Evolutionary conservation across 2,329 filamentous ascomycete species (phyloP).

Genomic region (Thelonectria rubi): DNA sequence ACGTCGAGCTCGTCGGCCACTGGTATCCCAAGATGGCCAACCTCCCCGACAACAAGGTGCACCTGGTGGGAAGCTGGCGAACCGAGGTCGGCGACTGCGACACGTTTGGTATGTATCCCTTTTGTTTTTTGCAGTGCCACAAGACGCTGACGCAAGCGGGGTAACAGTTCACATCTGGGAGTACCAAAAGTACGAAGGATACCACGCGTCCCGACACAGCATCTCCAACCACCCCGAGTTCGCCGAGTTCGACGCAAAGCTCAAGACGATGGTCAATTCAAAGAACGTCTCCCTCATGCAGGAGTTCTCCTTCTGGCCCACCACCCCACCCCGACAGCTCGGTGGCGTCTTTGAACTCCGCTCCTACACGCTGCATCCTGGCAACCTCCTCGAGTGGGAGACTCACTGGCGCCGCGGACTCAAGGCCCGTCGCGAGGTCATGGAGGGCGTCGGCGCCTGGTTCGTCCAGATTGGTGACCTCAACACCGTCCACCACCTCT

Average conservation of each 20-base stretch:
- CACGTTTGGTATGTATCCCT: slow-evolving; percentile 80
- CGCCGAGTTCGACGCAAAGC: slow-evolving; percentile 81
- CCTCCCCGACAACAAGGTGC: slow-evolving; percentile 88
- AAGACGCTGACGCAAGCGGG: slow-evolving; percentile 25
- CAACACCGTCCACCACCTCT: slow-evolving; percentile 97
- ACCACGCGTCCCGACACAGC: slow-evolving; percentile 88
- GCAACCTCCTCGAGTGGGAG: slow-evolving; percentile 98
- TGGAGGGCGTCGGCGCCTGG: slow-evolving; percentile 98
- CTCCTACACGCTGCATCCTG: slow-evolving; percentile 95
- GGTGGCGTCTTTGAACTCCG: slow-evolving; percentile 95
- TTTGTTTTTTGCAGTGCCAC: background rate
- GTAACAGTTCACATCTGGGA: slow-evolving; percentile 96
- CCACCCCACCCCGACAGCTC: slow-evolving; percentile 85
- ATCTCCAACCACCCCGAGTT: slow-evolving; percentile 88
- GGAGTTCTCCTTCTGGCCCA: slow-evolving; percentile 99
- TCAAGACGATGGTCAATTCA: slow-evolving; percentile 83
- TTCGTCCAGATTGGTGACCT: slow-evolving; percentile 98
- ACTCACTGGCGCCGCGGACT: slow-evolving; percentile 96
- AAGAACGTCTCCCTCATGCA: slow-evolving; percentile 97
- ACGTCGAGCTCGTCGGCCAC: slow-evolving; percentile 84
- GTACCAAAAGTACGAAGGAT: slow-evolving; percentile 96
- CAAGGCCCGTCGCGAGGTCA: slow-evolving; percentile 90
- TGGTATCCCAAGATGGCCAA: slow-evolving; percentile 94
- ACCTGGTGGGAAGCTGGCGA: slow-evolving; percentile 97
- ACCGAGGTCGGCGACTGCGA: slow-evolving; percentile 98